Conservation (phyloP, 352 stramenopile species). For the Globisporangium solare region DNA sequence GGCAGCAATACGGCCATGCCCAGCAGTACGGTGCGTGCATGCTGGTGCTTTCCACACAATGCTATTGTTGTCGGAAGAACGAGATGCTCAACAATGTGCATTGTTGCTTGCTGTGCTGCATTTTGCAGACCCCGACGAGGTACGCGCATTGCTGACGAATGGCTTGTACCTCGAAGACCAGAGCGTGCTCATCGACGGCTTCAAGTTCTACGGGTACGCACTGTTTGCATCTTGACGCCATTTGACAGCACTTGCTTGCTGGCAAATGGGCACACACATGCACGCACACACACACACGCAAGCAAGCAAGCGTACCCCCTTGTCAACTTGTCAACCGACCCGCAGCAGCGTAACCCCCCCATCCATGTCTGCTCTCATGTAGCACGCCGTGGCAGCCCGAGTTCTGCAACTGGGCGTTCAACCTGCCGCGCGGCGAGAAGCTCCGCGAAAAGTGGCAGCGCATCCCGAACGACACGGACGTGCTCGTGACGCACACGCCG, state of each 20-base stretch:
- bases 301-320: background rate
- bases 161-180: constrained; percentile 76
- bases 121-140: constrained; percentile 45
- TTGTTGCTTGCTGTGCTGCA: background rate
- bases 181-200: constrained; percentile 64
- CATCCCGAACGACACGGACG: constrained; percentile 65
- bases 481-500: constrained; percentile 87
- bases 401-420: constrained; percentile 85
- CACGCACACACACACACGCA: too few relatives aligned
- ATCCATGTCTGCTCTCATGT: background rate
- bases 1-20: constrained; percentile 66
- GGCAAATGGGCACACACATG: too few relatives aligned
- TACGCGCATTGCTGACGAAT: constrained; percentile 70
- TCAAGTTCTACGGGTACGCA: constrained; percentile 63
- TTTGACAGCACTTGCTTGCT: too few relatives aligned
- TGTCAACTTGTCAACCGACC: too few relatives aligned
- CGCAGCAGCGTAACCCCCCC: constrained; percentile 1
- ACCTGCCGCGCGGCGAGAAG: constrained; percentile 43
- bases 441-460: constrained; percentile 39
- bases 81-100: too few relatives aligned
- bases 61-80: too few relatives aligned
- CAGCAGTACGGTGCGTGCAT: constrained; percentile 40
- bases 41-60: too few relatives aligned
- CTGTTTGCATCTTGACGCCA: too few relatives aligned
- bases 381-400: constrained; percentile 65